Evolutionary conservation across 2,329 filamentous ascomycete species (phyloP), one percentile per base, ranked within the genome.

Genomic region (Ramularia collo-cygni): DNA sequence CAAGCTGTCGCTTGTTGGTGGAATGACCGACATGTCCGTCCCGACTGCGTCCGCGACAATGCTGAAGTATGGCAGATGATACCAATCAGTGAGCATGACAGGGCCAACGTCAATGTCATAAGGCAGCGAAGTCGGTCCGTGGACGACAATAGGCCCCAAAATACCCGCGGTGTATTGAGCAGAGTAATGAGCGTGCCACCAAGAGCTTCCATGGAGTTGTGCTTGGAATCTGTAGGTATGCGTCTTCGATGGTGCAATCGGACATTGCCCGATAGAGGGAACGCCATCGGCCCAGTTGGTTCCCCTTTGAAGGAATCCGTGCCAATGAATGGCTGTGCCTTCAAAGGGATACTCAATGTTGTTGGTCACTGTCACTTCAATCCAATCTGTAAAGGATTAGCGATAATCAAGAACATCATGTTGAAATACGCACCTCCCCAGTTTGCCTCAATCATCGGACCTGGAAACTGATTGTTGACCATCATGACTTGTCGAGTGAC

Each of bases 391-490:
- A 24, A 6, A 24, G 10, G 6, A 10, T 24, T 24, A 24, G 21
- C 21, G n/a, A n/a, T n/a, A n/a, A n/a, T n/a, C n/a, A n/a, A n/a
- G n/a, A n/a, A n/a, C n/a, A n/a, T n/a, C n/a, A n/a, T n/a, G n/a
- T n/a, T n/a, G n/a, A n/a, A 54, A 28, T 72, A 48, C 14, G 60
- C 62, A 47, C 72, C 69, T 8, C 68, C 69, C 2, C 55, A 57
- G 43, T 65, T 64, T 6, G 64, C 69, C 51, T 71, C 66, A 37
- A 71, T 62, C 35, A 68, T 46, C 9, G 68, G 68, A 0, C 68
- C 67, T 0, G 68, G 67, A 2, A 61, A 65, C 48, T 67, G 65
- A 7, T 62, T 61, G 48, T 67, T 68, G 34, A 64, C 56, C 4
- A 24, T 24, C 4, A 58, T 41, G 27, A 44, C 46, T 13, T 42